Percentiles rank a stretch among this genome's conserved stretches.
These are phyloP conservation scores for Astrothelium subdiscretum DNA, from an alignment of 495 filamentous ascomycete species.

Conservation along the genomic window DNA sequence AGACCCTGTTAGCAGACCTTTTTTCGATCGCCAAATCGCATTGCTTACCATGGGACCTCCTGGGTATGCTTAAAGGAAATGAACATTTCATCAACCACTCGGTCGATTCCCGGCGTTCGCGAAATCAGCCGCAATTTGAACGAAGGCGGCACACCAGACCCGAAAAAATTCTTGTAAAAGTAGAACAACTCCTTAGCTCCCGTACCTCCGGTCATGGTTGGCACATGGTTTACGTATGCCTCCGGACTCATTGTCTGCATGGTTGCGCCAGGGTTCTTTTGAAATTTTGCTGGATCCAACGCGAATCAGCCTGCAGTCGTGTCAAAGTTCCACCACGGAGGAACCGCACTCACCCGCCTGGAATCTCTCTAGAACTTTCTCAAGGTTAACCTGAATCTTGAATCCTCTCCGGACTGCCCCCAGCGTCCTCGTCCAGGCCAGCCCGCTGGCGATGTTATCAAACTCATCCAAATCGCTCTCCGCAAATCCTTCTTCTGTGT, in stretches of 20 bases:
- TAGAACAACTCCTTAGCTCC: slow-evolving; percentile 22
- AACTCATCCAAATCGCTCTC: slow-evolving; percentile 41
- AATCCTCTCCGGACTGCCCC: slow-evolving; percentile 23
- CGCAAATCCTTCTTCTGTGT: slow-evolving; percentile 45
- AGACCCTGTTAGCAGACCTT: neutral
- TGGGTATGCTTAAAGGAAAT: slow-evolving; percentile 28
- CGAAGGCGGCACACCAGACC: slow-evolving; percentile 22
- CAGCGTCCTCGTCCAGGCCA: slow-evolving; percentile 48
- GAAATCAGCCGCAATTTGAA: slow-evolving; percentile 23
- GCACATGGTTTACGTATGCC: slow-evolving; percentile 27
- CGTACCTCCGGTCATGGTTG: slow-evolving; percentile 25
- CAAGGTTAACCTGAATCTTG: slow-evolving; percentile 24
- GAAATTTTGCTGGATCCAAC: neutral
- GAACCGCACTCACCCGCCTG: slow-evolving; percentile 8
- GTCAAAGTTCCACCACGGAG: neutral
- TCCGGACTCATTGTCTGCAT: slow-evolving; percentile 23
- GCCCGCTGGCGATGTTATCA: slow-evolving; percentile 37
- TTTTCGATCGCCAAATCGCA: neutral
- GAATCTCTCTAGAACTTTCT: slow-evolving; percentile 26
- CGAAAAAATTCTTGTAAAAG: slow-evolving; percentile 31
- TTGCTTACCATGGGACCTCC: slow-evolving; percentile 21
- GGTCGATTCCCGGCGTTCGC: slow-evolving; percentile 25
- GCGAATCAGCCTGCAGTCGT: neutral
- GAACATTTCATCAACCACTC: slow-evolving; percentile 30
- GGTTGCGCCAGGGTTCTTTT: slow-evolving; percentile 15